A percentile compares a stretch with the other conserved stretches of the same genome.
Evolutionary conservation across 163 green algal species (phyloP).

Genomic region (Scenedesmus sp.): DNA sequence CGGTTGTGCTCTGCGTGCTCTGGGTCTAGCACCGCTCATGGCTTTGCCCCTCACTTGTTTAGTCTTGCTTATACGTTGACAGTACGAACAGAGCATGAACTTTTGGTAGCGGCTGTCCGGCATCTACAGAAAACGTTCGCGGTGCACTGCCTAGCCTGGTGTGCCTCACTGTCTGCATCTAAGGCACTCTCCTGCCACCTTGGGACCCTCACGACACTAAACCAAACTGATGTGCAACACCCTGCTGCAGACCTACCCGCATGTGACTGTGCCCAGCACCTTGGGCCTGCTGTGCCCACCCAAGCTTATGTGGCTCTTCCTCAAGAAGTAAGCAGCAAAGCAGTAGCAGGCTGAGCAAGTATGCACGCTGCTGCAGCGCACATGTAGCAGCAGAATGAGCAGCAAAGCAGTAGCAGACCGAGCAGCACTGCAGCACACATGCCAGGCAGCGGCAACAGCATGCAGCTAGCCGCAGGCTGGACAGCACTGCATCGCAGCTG

Average conservation of each 20-base stretch:
- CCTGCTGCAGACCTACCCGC: constrained; percentile 5
- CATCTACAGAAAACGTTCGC: background rate
- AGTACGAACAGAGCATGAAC: background rate
- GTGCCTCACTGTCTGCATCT: background rate
- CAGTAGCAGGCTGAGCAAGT: background rate
- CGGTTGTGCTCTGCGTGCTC: background rate
- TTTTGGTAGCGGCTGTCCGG: background rate
- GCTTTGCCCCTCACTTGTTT: background rate
- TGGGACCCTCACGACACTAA: background rate
- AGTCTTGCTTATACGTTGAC: too few relatives aligned
- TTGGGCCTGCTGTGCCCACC: constrained; percentile 31
- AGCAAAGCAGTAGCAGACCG: background rate
- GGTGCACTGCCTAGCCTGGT: too few relatives aligned
- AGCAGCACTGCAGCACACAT: background rate
- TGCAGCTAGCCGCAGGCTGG: too few relatives aligned
- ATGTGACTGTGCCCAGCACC: constrained; percentile 22
- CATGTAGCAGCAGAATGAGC: background rate
- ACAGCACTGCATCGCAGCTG: too few relatives aligned
- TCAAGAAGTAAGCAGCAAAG: constrained; percentile 43
- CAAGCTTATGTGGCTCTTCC: constrained; percentile 45
- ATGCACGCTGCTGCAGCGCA: too few relatives aligned
- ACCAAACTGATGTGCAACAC: too few relatives aligned
- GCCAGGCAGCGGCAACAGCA: too few relatives aligned
- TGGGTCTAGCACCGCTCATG: background rate
- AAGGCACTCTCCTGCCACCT: background rate